A percentile compares a stretch with the other conserved stretches of the same genome.
phyloP scores from a whole-genome alignment of 2,329 filamentous ascomycete species.

The Fulvia fulva region DNA sequence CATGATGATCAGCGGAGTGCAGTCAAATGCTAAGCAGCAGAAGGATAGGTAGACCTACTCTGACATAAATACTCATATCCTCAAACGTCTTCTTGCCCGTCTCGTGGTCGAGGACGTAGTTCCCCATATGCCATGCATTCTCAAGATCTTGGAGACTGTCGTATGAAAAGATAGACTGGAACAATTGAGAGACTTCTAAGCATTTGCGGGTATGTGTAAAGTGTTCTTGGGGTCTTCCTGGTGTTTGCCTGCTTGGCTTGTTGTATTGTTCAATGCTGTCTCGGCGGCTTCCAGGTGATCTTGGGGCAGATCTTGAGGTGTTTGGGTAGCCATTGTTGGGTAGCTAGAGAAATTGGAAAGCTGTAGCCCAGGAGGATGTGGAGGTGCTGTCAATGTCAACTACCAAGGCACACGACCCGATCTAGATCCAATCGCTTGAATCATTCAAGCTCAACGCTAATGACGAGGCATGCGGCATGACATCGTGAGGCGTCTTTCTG shows the following conservation, averaged over 20 bases:
- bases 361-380: neutral
- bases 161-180: slow-evolving; percentile 26
- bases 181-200: slow-evolving; percentile 22
- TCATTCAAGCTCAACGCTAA: neutral
- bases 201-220: slow-evolving; percentile 24
- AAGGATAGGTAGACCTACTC: slow-evolving; percentile 18
- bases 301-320: slow-evolving; percentile 4
- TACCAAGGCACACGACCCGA: neutral
- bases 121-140: slow-evolving; percentile 38
- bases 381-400: neutral
- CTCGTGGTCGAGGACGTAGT: slow-evolving; percentile 42
- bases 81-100: slow-evolving; percentile 41
- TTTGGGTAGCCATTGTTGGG: neutral
- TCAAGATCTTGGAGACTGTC: slow-evolving; percentile 34
- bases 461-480: neutral
- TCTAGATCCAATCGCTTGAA: neutral
- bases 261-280: slow-evolving; percentile 23
- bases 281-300: slow-evolving; percentile 28
- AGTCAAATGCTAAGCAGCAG: too few species aligned
- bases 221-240: slow-evolving; percentile 26
- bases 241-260: slow-evolving; percentile 20
- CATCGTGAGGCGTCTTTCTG: neutral
- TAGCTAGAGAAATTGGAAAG: too few species aligned
- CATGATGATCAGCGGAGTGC: too few species aligned
- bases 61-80: slow-evolving; percentile 42